Base-by-base conservation (phyloP, 2,329 filamentous ascomycete species). In the Xylaria sp. region DNA sequence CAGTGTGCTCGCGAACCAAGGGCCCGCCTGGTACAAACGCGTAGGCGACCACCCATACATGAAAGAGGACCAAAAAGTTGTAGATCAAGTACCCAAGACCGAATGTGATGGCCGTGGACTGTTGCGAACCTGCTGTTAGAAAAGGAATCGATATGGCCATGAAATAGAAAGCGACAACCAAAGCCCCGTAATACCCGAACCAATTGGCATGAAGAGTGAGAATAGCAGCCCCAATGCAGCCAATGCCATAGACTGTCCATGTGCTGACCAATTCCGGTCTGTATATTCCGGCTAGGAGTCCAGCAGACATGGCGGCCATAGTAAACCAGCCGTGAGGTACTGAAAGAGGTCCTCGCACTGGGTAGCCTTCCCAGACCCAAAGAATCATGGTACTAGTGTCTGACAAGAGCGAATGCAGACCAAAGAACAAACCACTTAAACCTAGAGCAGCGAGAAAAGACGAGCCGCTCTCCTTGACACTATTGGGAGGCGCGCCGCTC, bases 321-420 rank as follows among this genome's bases (percentile, higher is more conserved):
- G 93, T 97, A 75, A 90, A 87, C 71, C 92, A 92, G 57, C 94
- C 95, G 72, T 98, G 93, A n/a, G 93, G 92, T 50, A 89, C 92
- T 64, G 93, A 87, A 52, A 95, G 87, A 2, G 95, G 95, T 6
- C 95, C 95, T 52, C 91, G 88, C 42, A 98, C 87, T 14, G 95
- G 95, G 72, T 91, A 99, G 6, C 95, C 95, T 70, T 97, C 93
- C 95, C 95, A 99, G 2, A 92, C 92, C 95, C 95, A 99, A 15
- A 94, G 84, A 61, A 98, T 97, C 93, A 99, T 98, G 57, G 95
- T 99, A 80, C 95, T 98, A 0, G 94, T 96, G 75, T 99, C 95
- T 0, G 95, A 97, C 11, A 99, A 84, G 9, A 99, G 82, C 1
- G 94, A 97, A 75, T 98, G 95, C 73, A 98, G 83, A 4, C 86